Base-by-base conservation (phyloP, 768 basidiomycete species). In the Paxillus rubicundulus region DNA sequence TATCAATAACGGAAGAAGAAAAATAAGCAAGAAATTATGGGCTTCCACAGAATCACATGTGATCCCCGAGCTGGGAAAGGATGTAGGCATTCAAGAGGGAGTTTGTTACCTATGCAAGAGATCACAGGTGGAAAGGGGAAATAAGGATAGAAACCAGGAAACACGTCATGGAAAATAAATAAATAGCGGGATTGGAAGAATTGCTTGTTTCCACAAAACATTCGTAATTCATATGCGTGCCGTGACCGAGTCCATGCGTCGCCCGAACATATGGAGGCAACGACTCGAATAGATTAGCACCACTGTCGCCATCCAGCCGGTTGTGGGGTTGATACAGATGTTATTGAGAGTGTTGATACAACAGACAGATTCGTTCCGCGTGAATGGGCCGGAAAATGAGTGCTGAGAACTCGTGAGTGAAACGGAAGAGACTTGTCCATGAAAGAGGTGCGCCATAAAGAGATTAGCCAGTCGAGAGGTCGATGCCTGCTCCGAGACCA, bases 271-370 rank as follows among this genome's bases (percentile, higher is more conserved):
- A 63, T 54, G 57, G 58, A 60, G 66, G 60, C 64, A 68, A 60
- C 57, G 46, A 56, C 30, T 34, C 48, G 55, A 56, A 68, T 70
- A 70, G 59, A 61, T 69, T 56, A 64, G 58, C 52, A 56, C 55
- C 52, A 50, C 47, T 45, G 50, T 57, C 53, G 58, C 42, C 57
- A 45, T 59, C 60, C 62, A 58, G 59, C 58, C 50, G 54, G 53
- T 60, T 51, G 57, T 54, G 49, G 61, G 67, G 58, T 70, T 63
- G 68, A 69, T 69, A 69, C 68, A 69, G 60, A 55, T 61, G 57
- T 67, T 58, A 57, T 63, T 70, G 43, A 36, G 41, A 28, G n/a
- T 59, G 58, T 59, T 57, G 69, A 61, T 69, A 69, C 67, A 70
- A 60, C 67, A 50, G 50, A 46, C 45, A 55, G 18, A 49, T 65